Base-by-base conservation (phyloP, 257 asterid species). In the Sherardia arvensis region DNA sequence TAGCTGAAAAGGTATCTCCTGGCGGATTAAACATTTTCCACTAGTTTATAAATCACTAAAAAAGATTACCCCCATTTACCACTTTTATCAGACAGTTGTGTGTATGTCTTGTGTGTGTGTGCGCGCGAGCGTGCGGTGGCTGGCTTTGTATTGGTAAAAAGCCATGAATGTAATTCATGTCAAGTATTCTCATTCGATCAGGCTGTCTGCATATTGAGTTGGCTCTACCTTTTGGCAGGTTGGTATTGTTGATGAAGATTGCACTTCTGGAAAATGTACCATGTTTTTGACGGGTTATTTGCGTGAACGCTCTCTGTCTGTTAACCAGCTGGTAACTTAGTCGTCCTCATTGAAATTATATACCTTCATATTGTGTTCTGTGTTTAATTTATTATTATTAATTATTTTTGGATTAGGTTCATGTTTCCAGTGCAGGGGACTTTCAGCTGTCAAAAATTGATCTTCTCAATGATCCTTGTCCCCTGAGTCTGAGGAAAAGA, bases 381-480 rank as follows among this genome's bases (percentile, higher is more conserved):
- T 63, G 59, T 49, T 82, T 78, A 74, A 77, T 43, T 0, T 43
- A 17, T 43, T 6, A 8, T 0, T 36, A 8, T 36, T 30, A 2
- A 36, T 53, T 72, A 30, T 72, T 76, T 68, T 61, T 73, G 67
- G 68, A 74, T 76, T 83, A 93, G 99, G 94, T 93, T 72, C 99
- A 93, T 77, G 81, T 93, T 76, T 61, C 99, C 63, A 97, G 97
- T 75, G 96, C 95, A 63, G 99, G 99, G 73, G 97, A 93, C 78
- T 93, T 81, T 78, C 96, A 86, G 68, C 48, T 90, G 74, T 81
- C 92, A 56, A 87, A 85, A 73, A 80, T 93, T 65, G 99, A 93
- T 77, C 75, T 84, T 61, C 94, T 93, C 53, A 85, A 74, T 78
- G 99, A 93, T 74, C 95, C 96, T 4, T 90, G 89, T 71, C 74